Evolutionary conservation across 495 filamentous ascomycete genomes (phyloP).

Genomic region (Podospora pseudocomata): DNA sequence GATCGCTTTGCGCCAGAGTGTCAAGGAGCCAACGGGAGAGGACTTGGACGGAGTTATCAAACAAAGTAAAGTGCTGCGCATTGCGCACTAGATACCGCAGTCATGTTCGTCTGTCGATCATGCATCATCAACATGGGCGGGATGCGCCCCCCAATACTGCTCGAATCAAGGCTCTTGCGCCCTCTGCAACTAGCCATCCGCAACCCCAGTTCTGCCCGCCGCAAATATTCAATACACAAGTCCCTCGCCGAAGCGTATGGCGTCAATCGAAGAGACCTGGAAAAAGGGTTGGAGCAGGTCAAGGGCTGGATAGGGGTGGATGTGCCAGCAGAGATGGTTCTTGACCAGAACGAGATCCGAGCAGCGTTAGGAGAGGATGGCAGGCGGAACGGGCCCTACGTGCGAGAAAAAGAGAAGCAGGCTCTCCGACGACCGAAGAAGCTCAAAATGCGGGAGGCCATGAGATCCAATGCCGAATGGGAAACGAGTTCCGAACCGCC

Average conservation of each 20-base stretch:
- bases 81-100: neutral
- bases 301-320: neutral
- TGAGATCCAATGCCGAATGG: neutral
- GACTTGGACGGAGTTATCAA: neutral
- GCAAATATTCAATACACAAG: neutral
- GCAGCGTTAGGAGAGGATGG: neutral
- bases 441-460: neutral
- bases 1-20: neutral
- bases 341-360: neutral
- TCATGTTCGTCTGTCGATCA: slow-evolving; percentile 42
- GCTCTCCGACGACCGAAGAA: neutral
- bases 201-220: slow-evolving; percentile 1
- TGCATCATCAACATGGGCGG: slow-evolving; percentile 32
- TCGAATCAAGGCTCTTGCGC: slow-evolving; percentile 12
- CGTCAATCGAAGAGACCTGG: neutral
- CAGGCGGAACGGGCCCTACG: neutral
- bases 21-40: neutral
- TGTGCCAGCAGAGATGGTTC: neutral
- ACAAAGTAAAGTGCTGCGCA: neutral
- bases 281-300: neutral
- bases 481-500: neutral
- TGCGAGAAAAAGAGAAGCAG: neutral
- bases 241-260: neutral
- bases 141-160: slow-evolving; percentile 5
- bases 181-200: slow-evolving; percentile 3